Evolutionary conservation across 2,329 filamentous ascomycete genomes (phyloP).

Genomic region (Fusarium sp.): DNA sequence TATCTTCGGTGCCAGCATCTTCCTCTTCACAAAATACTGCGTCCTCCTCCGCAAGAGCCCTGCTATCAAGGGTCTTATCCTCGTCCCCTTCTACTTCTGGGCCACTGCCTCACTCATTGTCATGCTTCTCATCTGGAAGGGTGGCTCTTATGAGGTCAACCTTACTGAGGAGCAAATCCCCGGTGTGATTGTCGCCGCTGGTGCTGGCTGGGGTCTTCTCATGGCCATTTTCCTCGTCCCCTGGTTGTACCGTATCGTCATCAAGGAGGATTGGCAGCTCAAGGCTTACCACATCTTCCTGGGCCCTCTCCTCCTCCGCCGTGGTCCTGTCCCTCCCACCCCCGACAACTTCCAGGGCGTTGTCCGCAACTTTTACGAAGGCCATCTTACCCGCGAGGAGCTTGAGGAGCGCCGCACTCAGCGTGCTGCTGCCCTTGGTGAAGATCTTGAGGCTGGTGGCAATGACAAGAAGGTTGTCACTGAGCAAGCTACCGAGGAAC

Average conservation of each 20-base stretch:
- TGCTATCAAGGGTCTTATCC: constrained; percentile 61
- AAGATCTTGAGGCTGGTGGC: constrained; percentile 40
- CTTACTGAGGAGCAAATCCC: constrained; percentile 61
- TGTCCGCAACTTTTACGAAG: constrained; percentile 66
- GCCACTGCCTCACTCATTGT: constrained; percentile 64
- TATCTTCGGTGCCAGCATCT: constrained; percentile 63
- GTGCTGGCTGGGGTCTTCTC: constrained; percentile 60
- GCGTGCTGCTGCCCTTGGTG: constrained; percentile 26
- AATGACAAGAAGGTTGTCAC: constrained; percentile 42
- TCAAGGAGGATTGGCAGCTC: constrained; percentile 70
- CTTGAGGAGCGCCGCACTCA: constrained; percentile 55
- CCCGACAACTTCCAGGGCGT: constrained; percentile 55
- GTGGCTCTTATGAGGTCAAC: constrained; percentile 57
- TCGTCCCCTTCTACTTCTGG: constrained; percentile 67
- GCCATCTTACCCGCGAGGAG: constrained; percentile 64
- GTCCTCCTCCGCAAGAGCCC: constrained; percentile 65
- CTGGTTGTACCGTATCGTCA: constrained; percentile 67
- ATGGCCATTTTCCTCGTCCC: constrained; percentile 66
- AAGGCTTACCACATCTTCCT: constrained; percentile 63
- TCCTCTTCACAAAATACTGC: constrained; percentile 65
- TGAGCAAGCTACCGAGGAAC: constrained; percentile 68
- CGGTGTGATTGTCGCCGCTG: constrained; percentile 65
- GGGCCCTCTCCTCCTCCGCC: constrained; percentile 63
- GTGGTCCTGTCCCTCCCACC: constrained; percentile 50
- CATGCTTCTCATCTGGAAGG: constrained; percentile 71